Base-by-base conservation (phyloP, 2,329 filamentous ascomycete species). In the Fusarium sublunatum region DNA sequence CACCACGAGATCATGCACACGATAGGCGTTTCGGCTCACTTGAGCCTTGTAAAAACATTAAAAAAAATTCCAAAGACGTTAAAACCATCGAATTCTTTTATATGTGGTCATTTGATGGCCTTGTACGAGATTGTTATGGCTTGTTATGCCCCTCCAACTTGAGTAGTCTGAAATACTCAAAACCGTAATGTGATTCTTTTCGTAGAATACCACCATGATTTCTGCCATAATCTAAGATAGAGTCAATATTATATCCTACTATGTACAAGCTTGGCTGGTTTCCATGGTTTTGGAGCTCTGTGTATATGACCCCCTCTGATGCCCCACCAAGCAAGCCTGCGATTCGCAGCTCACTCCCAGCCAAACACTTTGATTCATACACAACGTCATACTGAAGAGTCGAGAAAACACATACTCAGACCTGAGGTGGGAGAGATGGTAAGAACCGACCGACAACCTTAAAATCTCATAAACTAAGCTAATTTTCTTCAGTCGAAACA, bases 401-500 rank as follows among this genome's bases (percentile, higher is more conserved):
- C 52, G 47, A 11, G 45, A 41, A 45, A 39, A 45, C 42, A 53
- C 54, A 36, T 22, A 32, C 34, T 46, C 32, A 50, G 29, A 34
- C 35, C 38, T 26, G 38, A 45, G 31, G 49, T 13, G 38, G 52
- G 40, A 61, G 55, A 57, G 13, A 75, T 75, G 73, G 73, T 73
- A 68, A 64, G 68, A 11, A 12, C 36, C 19, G 22, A 7, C 12
- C 36, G 28, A 39, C 7, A 26, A 3, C 22, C 5, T 8, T 11
- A n/a, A 4, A 6, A 42, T n/a, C n/a, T 4, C 29, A 25, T 26
- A 12, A 26, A 40, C n/a, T 12, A 19, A 39, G 41, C 55, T 64
- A 46, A 61, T 41, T 43, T 43, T 7, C 24, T 15, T 56, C 58
- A 97, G 95, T 99, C 95, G 53, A 98, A 98, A 82, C 95, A 98